Conservation (phyloP, 495 filamentous ascomycete species). For the Xylaria grammica region DNA sequence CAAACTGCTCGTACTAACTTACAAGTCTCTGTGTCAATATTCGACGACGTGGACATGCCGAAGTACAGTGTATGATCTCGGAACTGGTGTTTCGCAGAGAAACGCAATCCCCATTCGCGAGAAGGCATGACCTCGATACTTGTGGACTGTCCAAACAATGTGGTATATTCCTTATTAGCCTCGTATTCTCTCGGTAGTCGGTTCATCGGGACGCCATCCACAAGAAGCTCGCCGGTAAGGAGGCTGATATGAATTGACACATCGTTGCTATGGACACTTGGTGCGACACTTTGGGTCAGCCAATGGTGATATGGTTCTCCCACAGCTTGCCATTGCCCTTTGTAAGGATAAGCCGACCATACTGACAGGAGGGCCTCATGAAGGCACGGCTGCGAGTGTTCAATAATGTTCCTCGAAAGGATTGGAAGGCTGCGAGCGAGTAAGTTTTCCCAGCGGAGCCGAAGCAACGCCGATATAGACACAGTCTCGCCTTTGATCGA, state of each 20-base stretch:
- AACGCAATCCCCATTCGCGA: constrained; percentile 50
- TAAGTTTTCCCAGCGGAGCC: constrained; percentile 38
- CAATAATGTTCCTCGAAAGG: constrained; percentile 29
- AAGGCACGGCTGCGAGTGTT: constrained; percentile 7
- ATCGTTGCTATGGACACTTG: neutral
- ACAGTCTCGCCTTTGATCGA: neutral
- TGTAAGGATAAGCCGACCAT: constrained; percentile 45
- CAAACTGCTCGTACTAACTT: constrained; percentile 21
- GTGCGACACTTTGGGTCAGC: constrained; percentile 23
- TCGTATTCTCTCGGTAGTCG: constrained; percentile 56
- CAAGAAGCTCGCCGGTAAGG: constrained; percentile 60
- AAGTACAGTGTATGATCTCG: constrained; percentile 47
- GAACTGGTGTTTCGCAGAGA: constrained; percentile 39
- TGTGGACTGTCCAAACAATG: constrained; percentile 47
- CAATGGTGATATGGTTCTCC: constrained; percentile 26
- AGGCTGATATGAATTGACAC: constrained; percentile 56
- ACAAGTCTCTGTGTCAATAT: neutral
- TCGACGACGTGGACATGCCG: constrained; percentile 32
- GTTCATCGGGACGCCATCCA: constrained; percentile 58
- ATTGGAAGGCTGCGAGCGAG: constrained; percentile 30
- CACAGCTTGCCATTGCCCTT: constrained; percentile 30
- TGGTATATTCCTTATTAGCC: constrained; percentile 36
- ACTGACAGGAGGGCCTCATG: constrained; percentile 38
- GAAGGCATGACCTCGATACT: constrained; percentile 55
- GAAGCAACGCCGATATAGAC: too few relatives aligned